phyloP scores from a whole-genome alignment of 208 protist genomes.

The Strigomonas culicis region DNA sequence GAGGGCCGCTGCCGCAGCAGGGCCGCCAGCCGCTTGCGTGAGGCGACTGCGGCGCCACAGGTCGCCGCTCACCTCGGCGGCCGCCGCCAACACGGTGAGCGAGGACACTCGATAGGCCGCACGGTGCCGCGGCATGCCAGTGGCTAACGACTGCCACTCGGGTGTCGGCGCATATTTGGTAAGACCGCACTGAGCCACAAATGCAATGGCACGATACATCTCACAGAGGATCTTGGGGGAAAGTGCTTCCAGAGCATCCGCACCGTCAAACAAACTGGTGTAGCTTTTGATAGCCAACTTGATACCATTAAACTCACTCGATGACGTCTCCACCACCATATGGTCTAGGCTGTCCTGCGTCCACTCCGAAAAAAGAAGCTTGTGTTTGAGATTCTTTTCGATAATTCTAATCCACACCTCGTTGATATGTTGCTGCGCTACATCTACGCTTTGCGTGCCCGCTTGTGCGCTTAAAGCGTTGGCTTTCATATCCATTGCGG shows the following conservation, averaged over 20 bases:
- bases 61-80: background rate
- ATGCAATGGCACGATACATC: background rate
- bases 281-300: background rate
- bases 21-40: too few relatives aligned
- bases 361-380: too few relatives aligned
- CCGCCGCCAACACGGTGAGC: background rate
- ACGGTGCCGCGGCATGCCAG: too few relatives aligned
- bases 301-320: background rate
- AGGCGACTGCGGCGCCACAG: background rate
- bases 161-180: background rate
- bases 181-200: background rate
- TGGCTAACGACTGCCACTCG: background rate
- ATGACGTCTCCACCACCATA: background rate
- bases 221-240: background rate
- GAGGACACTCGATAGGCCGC: background rate
- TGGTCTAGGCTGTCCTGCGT: background rate
- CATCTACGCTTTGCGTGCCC: background rate
- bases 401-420: background rate
- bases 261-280: background rate
- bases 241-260: background rate
- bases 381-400: background rate
- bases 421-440: background rate
- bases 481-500: background rate
- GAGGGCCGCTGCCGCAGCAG: background rate
- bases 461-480: background rate